Evolutionary conservation across 306 rosid species (phyloP), one percentile per base, ranked within the genome.

Genomic region (Citrullus amarus): DNA sequence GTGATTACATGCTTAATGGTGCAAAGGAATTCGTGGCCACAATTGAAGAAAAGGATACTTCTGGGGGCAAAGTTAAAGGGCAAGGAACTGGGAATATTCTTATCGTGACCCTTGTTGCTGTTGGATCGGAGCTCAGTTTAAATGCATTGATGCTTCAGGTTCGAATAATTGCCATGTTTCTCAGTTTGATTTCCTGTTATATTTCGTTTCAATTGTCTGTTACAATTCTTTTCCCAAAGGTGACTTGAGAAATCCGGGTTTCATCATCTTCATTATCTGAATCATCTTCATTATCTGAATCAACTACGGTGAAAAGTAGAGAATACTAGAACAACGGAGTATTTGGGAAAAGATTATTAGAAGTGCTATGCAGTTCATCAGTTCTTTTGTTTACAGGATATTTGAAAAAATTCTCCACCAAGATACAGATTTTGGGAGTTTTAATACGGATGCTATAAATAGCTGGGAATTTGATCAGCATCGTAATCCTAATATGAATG

Each of bases 71-170:
- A 84, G 90, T 84, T 36, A 96, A 90, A 81, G 97, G 97, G 6
- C 98, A 92, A 84, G 99, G 99, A 69, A 95, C 99, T 55, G 99
- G 99, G 18, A 74, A 91, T n/a, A 63, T 87, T 81, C 83, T 90
- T 65, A 69, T 83, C 46, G 93, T 92, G 32, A 92, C 97, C 58
- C 97, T 95, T 74, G 97, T 89, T 39, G 93, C 97, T 36, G 97
- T 85, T 32, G 96, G 91, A 80, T 82, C 96, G 75, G 99, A 95
- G 84, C 88, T 90, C 84, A 92, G 98, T 50, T 56, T 95, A 62
- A 95, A 95, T 75, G 93, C 98, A 43, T 88, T 96, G 79, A 90
- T 95, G 86, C 92, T 95, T 79, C 92, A 92, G 97, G 99, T 92
- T 61, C 36, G 87, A 65, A 80, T 82, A 43, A 7, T 48, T 58